Conservation (phyloP, 257 asterid genomes). For the Cruciata laevipes region DNA sequence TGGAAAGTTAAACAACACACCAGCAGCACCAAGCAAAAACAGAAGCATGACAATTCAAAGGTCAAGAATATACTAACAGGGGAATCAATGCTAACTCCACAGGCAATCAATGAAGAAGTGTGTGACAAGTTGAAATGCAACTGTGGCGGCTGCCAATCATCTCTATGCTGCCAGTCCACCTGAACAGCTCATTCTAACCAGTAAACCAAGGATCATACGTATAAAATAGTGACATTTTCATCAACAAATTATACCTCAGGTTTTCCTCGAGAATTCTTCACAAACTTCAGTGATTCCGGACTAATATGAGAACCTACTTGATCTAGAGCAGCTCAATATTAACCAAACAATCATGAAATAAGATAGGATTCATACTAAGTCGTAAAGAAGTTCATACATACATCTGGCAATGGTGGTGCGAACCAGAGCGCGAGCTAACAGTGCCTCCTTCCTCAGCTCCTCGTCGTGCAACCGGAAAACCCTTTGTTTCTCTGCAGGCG, state of each 20-base stretch:
- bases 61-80: constrained; percentile 21
- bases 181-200: constrained; percentile 8
- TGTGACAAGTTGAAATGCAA: too few species aligned
- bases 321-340: constrained; percentile 41
- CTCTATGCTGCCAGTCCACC: too few species aligned
- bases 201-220: neutral
- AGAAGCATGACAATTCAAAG: neutral
- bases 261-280: constrained; percentile 66
- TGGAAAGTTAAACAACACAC: neutral
- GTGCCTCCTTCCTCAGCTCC: too few species aligned
- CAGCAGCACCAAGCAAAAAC: neutral
- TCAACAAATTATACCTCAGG: constrained; percentile 59
- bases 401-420: constrained; percentile 90
- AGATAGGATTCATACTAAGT: neutral
- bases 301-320: constrained; percentile 68
- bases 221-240: neutral
- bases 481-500: constrained; percentile 64
- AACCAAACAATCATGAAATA: neutral
- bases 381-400: constrained; percentile 21
- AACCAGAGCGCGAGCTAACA: constrained; percentile 67
- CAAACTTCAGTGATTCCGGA: constrained; percentile 66
- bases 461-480: constrained; percentile 44
- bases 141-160: too few species aligned
- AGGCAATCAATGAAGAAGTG: too few species aligned
- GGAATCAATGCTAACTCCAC: too few species aligned